Evolutionary conservation across 306 rosid genomes (phyloP), one percentile per base, ranked within the genome.

Genomic region (Senna siamea): DNA sequence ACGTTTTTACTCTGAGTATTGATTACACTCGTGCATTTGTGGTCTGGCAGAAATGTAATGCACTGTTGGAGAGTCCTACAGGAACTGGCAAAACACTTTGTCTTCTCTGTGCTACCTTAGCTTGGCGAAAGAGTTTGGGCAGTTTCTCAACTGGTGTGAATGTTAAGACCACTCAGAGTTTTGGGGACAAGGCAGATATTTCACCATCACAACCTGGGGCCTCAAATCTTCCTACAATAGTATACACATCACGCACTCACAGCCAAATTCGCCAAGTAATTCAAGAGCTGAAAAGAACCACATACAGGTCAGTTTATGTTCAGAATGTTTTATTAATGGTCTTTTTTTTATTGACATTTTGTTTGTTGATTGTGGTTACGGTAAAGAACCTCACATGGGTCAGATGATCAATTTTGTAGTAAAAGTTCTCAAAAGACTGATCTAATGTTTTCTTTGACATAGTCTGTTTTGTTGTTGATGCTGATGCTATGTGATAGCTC

Each of bases 181-280:
- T 65, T 9, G 93, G 75, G 50, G 84, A 72, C 66, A 71, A 48
- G 60, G 32, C 52, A 22, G 86, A 77, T 7, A 70, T 43, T 73
- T 75, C 81, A 9, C 15, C 5, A 2, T 87, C 96, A 46, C 89
- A 84, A 75, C 74, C 91, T 0, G 53, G 40, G 57, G 65, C 35
- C 23, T 19, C 87, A 35, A 65, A 75, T 9, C 82, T 77, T 81
- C 89, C 97, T 64, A 78, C 94, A 59, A 89, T 94, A 20, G 56
- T 91, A 15, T 93, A 93, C 72, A 74, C 98, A 5, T 91, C 97
- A 2, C 97, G 98, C 68, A 94, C 98, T 71, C 98, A 94, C 85
- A 94, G 98, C 83, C 98, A 94, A 82, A 89, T 91, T 70, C 98
- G 95, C 40, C 98, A 94, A 89, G 98, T 94, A 14, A 84, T 94